These are phyloP conservation scores for Fraxinus xanthoxyloides DNA, from an alignment of 305 asterid genomes.

Conservation along the genomic window DNA sequence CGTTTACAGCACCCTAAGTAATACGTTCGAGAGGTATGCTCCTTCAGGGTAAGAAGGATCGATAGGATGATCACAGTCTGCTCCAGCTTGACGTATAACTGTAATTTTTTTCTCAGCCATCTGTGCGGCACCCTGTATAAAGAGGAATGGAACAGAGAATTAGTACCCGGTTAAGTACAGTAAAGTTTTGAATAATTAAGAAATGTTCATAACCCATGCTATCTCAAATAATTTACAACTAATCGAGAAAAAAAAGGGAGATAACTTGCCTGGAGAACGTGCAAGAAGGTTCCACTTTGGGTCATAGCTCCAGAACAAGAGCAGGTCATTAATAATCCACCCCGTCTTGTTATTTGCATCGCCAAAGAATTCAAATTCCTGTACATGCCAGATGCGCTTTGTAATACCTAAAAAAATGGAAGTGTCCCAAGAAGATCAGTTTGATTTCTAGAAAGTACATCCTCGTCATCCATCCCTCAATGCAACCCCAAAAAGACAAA, in stretches of 20 bases:
- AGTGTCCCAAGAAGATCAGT: conserved; percentile 1
- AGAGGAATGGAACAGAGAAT: not conserved
- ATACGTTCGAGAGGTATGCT: conserved; percentile 69
- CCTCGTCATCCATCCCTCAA: not conserved
- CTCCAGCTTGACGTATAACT: conserved; percentile 74
- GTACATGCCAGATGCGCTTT: conserved; percentile 92
- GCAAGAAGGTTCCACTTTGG: conserved; percentile 80
- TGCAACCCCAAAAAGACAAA: not conserved
- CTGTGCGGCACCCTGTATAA: conserved; percentile 69
- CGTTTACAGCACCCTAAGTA: conserved; percentile 56
- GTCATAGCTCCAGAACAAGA: conserved; percentile 99
- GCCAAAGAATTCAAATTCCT: conserved; percentile 89
- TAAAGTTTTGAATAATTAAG: not conserved
- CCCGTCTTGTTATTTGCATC: conserved; percentile 73
- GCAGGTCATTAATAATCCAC: conserved; percentile 95
- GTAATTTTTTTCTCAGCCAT: conserved; percentile 78
- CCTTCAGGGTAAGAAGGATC: conserved; percentile 92
- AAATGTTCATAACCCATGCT: not conserved
- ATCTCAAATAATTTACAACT: not conserved
- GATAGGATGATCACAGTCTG: conserved; percentile 82
- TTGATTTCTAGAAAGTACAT: not conserved
- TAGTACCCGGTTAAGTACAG: not conserved
- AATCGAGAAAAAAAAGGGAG: not conserved
- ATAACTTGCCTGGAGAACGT: conserved; percentile 70
- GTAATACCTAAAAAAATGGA: conserved; percentile 58